Conservation (phyloP, 140 eudicot species). For the Ambrosia hybrid region DNA sequence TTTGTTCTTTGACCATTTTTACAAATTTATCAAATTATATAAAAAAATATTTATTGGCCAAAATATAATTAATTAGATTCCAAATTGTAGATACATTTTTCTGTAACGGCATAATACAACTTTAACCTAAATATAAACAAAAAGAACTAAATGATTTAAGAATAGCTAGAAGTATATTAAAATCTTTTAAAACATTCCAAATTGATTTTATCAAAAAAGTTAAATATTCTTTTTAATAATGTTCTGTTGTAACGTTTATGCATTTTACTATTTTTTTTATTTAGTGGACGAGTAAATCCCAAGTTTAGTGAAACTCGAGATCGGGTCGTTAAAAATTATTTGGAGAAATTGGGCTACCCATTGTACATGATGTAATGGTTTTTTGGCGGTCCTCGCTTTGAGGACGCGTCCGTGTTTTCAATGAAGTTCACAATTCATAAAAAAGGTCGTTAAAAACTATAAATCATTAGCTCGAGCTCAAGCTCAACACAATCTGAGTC, state of each 20-base stretch:
- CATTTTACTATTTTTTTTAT: not conserved
- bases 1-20: slow-evolving; percentile 22
- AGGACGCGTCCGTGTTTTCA: no score
- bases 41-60: not conserved
- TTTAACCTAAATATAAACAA: no score
- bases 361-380: no score
- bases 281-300: not conserved
- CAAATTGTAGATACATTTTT: no score
- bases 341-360: no score
- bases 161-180: not conserved
- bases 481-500: no score
- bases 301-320: not conserved
- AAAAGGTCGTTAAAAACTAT: no score
- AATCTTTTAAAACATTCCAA: not conserved
- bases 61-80: not conserved
- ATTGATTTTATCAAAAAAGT: not conserved
- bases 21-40: not conserved
- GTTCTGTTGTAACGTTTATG: not conserved
- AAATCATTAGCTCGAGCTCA: no score
- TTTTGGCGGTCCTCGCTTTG: no score
- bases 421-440: no score
- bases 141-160: not conserved
- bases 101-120: no score
- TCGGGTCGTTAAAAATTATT: not conserved
- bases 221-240: no score